phyloP scores from a whole-genome alignment of 495 filamentous ascomycete genomes.

The Zalerion maritima region DNA sequence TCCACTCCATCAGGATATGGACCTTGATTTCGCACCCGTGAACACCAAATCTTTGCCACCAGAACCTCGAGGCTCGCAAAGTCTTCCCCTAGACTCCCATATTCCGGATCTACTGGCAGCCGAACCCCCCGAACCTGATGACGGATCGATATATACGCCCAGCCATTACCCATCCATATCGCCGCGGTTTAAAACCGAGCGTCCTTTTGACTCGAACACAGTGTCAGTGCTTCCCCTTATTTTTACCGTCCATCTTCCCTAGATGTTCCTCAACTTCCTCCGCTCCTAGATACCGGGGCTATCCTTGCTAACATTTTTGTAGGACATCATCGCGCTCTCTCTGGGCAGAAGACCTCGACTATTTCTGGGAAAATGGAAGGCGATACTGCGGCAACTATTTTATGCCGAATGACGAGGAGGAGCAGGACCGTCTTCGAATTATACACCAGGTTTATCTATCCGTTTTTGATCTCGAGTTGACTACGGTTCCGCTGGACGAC shows the following conservation, averaged over 20 bases:
- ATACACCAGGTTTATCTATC: constrained; percentile 51
- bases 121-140: constrained; percentile 11
- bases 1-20: too few relatives aligned
- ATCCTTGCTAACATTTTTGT: constrained; percentile 5
- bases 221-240: constrained; percentile 17
- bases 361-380: constrained; percentile 47
- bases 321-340: constrained; percentile 47
- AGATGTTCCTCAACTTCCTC: neutral
- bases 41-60: too few relatives aligned
- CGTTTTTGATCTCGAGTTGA: constrained; percentile 43
- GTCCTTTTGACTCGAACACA: constrained; percentile 25
- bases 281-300: neutral
- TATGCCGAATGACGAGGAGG: constrained; percentile 63
- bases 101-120: constrained; percentile 6
- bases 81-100: constrained; percentile 2
- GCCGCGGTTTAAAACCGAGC: constrained; percentile 14
- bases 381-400: constrained; percentile 56
- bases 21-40: too few relatives aligned
- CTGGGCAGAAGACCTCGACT: constrained; percentile 39
- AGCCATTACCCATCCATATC: constrained; percentile 20
- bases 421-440: constrained; percentile 56
- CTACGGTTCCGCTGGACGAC: constrained; percentile 39
- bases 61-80: constrained; percentile 7
- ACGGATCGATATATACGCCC: constrained; percentile 13
- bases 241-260: constrained; percentile 1